A percentile compares a stretch with the other conserved stretches of the same genome.
Evolutionary conservation across 73 alveolate genomes (phyloP).

Genomic region (Paramecium pentaurelia): DNA sequence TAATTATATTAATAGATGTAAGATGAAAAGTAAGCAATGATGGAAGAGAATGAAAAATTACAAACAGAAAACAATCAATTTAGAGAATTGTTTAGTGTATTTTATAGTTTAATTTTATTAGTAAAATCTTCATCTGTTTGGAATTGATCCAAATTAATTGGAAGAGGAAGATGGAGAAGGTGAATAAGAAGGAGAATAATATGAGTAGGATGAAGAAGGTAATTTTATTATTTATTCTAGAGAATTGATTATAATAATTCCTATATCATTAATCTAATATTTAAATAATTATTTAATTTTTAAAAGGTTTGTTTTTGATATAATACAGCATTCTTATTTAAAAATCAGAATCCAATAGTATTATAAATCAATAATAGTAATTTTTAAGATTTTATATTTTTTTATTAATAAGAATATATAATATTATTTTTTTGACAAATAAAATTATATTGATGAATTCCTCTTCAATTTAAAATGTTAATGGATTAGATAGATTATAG

Average conservation of each 20-base stretch:
- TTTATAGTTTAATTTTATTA: not conserved
- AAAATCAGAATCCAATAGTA: not conserved
- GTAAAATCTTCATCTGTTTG: conserved; percentile 31
- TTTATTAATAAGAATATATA: not conserved
- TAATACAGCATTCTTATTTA: not conserved
- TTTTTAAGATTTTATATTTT: not conserved
- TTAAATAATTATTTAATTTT: not conserved
- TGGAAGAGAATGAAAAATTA: conserved; percentile 43
- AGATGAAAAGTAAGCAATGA: conserved; percentile 29
- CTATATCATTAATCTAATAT: not conserved
- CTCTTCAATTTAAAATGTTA: not conserved
- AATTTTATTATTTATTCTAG: not conserved
- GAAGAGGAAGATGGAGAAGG: conserved; percentile 37
- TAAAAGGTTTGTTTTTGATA: not conserved
- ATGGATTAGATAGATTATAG: not conserved
- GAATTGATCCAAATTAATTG: conserved; percentile 39
- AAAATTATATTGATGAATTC: not conserved
- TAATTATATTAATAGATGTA: conserved; percentile 26
- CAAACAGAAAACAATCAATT: not conserved
- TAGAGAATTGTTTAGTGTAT: conserved; percentile 43
- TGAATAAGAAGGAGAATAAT: conserved; percentile 5
- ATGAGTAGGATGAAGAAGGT: conserved; percentile 26
- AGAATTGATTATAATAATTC: not conserved
- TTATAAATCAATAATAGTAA: not conserved
- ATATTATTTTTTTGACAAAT: not conserved